Percentiles rank a stretch among this genome's conserved stretches.
Evolutionary conservation across 2,329 filamentous ascomycete genomes (phyloP).

Genomic region (Graphilbum fragrans): DNA sequence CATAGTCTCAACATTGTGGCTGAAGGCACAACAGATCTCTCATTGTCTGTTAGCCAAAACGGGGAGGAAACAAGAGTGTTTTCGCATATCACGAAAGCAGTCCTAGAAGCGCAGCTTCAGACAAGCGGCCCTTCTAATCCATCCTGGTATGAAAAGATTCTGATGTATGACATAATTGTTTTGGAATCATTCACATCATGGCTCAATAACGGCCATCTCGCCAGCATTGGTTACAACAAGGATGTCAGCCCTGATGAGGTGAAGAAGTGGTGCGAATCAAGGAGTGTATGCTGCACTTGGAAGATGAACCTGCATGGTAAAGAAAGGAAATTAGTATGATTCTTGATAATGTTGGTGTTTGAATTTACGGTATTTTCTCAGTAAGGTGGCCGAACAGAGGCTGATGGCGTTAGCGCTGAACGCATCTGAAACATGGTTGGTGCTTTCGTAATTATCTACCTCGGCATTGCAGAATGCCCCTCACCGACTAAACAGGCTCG

Average conservation of each 20-base stretch:
- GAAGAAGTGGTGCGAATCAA: conserved; percentile 81
- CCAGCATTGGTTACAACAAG: conserved; percentile 49
- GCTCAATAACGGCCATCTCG: conserved; percentile 63
- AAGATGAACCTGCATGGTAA: conserved; percentile 40
- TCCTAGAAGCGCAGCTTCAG: conserved; percentile 36
- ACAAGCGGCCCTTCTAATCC: conserved; percentile 36
- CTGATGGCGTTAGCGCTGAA: too few relatives aligned
- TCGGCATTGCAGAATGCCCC: too few relatives aligned
- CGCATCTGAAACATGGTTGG: too few relatives aligned
- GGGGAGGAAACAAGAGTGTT: conserved; percentile 35
- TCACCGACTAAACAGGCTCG: too few relatives aligned
- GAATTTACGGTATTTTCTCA: too few relatives aligned
- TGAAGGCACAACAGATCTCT: conserved; percentile 19
- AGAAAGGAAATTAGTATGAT: conserved; percentile 34
- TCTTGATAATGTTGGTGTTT: too few relatives aligned
- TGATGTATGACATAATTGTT: conserved; percentile 84
- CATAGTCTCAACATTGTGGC: too few relatives aligned
- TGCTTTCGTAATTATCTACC: too few relatives aligned
- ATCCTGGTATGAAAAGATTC: conserved; percentile 85
- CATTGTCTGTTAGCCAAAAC: conserved; percentile 22
- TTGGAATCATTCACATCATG: conserved; percentile 75
- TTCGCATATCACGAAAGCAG: conserved; percentile 39
- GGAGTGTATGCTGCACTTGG: conserved; percentile 76
- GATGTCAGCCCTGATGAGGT: conserved; percentile 55
- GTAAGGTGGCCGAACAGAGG: too few relatives aligned